Percentiles rank a stretch among this genome's conserved stretches.
phyloP scores from a whole-genome alignment of 495 filamentous ascomycete genomes.

The Penicillium pulvis region DNA sequence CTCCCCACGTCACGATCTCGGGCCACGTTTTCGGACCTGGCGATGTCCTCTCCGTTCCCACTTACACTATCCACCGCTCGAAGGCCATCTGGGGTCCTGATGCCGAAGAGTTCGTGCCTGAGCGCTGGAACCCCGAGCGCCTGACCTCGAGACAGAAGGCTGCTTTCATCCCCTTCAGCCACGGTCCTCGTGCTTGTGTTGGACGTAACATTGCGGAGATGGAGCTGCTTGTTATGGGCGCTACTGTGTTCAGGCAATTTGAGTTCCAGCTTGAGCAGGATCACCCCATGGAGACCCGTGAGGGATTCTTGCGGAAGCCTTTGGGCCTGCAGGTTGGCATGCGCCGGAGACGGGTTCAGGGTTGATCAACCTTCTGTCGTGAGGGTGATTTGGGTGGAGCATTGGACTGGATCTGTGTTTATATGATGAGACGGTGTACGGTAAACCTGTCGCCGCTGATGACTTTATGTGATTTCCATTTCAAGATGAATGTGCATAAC shows the following conservation, averaged over 20 bases:
- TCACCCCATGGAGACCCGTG: slow-evolving; percentile 70
- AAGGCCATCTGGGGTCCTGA: slow-evolving; percentile 78
- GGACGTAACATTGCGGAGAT: slow-evolving; percentile 91
- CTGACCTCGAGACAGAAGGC: slow-evolving; percentile 68
- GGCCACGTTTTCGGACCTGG: slow-evolving; percentile 71
- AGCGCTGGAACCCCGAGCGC: slow-evolving; percentile 64
- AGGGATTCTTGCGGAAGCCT: slow-evolving; percentile 91
- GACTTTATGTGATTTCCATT: slow-evolving; percentile 7
- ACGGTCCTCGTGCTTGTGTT: slow-evolving; percentile 80
- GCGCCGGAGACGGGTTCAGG: slow-evolving; percentile 41
- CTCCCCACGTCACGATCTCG: slow-evolving; percentile 53
- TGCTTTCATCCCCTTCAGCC: slow-evolving; percentile 81
- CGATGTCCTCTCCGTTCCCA: slow-evolving; percentile 79
- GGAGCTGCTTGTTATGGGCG: slow-evolving; percentile 82
- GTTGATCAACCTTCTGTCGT: slow-evolving; percentile 7
- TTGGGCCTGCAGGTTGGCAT: slow-evolving; percentile 73
- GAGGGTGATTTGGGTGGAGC: background rate
- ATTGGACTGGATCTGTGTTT: background rate
- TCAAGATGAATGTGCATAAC: background rate
- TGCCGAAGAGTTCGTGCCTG: slow-evolving; percentile 79
- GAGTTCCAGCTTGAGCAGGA: slow-evolving; percentile 72
- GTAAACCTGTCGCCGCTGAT: slow-evolving; percentile 14
- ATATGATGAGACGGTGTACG: background rate
- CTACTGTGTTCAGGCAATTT: slow-evolving; percentile 74
- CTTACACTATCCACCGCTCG: slow-evolving; percentile 86